These are phyloP conservation scores for Mesembryanthemum crystallinum DNA, from an alignment of 148 eudicot species.

Conservation along the genomic window DNA sequence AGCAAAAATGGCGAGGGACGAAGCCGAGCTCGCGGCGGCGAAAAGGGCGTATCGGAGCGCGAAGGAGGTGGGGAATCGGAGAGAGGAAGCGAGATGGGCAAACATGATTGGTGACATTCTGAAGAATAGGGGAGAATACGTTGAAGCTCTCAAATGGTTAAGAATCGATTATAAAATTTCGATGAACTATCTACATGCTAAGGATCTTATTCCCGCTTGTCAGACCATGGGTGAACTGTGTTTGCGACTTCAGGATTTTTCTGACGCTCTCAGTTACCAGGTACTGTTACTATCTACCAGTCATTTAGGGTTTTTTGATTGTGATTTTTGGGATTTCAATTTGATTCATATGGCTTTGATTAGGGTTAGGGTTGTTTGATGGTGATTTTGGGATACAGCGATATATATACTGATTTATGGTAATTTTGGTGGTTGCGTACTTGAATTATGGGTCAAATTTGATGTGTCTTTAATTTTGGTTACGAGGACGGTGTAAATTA, in stretches of 20 bases:
- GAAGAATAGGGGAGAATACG: slow-evolving; percentile 82
- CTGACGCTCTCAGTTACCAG: slow-evolving; percentile 73
- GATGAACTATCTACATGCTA: slow-evolving; percentile 43
- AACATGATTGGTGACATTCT: slow-evolving; percentile 76
- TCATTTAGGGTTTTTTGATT: neutral
- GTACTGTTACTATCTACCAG: too few species aligned
- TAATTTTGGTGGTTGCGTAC: neutral
- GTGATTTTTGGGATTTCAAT: neutral
- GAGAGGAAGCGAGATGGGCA: slow-evolving; percentile 97
- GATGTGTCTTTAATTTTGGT: neutral
- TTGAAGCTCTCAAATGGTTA: slow-evolving; percentile 69
- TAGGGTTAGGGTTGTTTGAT: too few species aligned
- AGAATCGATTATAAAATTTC: slow-evolving; percentile 75
- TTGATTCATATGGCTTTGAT: too few species aligned
- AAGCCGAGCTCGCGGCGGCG: slow-evolving; percentile 45
- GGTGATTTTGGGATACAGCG: too few species aligned
- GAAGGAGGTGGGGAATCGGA: slow-evolving; percentile 50
- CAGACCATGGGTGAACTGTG: slow-evolving; percentile 84
- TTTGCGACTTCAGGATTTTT: slow-evolving; percentile 54
- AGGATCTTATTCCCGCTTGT: slow-evolving; percentile 84
- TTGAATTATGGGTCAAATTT: neutral
- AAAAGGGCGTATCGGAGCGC: slow-evolving; percentile 60
- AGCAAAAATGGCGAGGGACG: slow-evolving; percentile 40
- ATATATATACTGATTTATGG: too few species aligned
- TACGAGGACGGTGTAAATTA: too few species aligned